A percentile compares a stretch with the other conserved stretches of the same genome.
Evolutionary conservation across 2,329 filamentous ascomycete species (phyloP).

Genomic region (Colletotrichum chlorophyti): DNA sequence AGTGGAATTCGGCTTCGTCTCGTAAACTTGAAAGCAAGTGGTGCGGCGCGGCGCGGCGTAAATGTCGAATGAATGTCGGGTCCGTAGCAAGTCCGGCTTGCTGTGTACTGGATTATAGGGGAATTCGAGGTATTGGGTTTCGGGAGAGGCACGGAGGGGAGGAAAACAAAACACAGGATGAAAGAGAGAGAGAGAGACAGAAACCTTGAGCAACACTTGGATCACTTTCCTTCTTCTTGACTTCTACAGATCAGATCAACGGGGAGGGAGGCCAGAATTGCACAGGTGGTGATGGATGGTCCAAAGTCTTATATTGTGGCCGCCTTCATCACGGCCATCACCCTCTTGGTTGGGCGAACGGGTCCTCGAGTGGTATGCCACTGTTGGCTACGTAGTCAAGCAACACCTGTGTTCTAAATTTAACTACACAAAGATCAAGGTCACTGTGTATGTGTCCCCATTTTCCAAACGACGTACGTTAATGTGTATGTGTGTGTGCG

Average conservation of each 20-base stretch:
- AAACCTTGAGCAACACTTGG: conserved; percentile 58
- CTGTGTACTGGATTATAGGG: conserved; percentile 48
- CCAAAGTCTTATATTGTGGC: conserved; percentile 66
- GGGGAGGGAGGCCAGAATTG: conserved; percentile 50
- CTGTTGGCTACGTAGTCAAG: conserved; percentile 24
- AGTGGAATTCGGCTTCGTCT: conserved; percentile 2
- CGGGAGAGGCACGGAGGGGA: conserved; percentile 40
- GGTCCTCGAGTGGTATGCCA: conserved; percentile 22
- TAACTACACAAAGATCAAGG: conserved; percentile 22
- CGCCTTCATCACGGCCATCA: conserved; percentile 47
- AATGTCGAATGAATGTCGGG: conserved; percentile 52
- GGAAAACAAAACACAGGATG: conserved; percentile 42
- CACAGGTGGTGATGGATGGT: conserved; percentile 46
- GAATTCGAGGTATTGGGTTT: conserved; percentile 29
- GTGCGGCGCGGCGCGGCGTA: background rate
- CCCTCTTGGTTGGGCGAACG: conserved; percentile 14
- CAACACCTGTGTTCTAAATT: conserved; percentile 30
- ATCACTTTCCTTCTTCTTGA: conserved; percentile 49
- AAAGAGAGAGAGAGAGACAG: conserved; percentile 49
- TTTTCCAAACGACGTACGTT: too few species aligned
- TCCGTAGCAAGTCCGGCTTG: conserved; percentile 68
- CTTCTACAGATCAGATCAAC: conserved; percentile 46
- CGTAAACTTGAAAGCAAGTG: conserved; percentile 3
- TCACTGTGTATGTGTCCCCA: background rate
- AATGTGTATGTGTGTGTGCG: background rate